Evolutionary conservation across 2,329 filamentous ascomycete genomes (phyloP), one percentile per base, ranked within the genome.

Genomic region (Fusarium sp.): DNA sequence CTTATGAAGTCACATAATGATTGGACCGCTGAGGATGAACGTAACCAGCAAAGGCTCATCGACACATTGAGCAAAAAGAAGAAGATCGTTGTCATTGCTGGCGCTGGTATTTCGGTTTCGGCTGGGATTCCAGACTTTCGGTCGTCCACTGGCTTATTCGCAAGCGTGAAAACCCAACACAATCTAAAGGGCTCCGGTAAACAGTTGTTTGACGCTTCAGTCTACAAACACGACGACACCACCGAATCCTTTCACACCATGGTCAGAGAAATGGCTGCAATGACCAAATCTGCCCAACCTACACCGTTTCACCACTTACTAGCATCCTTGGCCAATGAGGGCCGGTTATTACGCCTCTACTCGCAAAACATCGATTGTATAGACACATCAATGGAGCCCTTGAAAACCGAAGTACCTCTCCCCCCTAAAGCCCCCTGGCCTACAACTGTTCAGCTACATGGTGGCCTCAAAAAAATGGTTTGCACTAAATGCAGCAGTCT

Each of bases 71-170:
- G 92, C 76, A 94, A 92, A 77, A 96, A 96, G 85, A 93, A 95
- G 83, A 98, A 97, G 84, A 97, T 99, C 78, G 94, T 99, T 34
- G 93, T 98, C 54, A 92, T 99, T 79, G 96, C 95, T 49, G 96
- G 96, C 63, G 96, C 96, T 70, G 96, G 96, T 68, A 99, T 99
- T 76, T 98, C 96, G 42, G 96, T 98, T 54, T 95, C 95, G 57
- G 95, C 96, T 73, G 96, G 96, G 69, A 97, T 99, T 76, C 96
- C 96, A 75, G 96, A 99, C 80, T 99, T 99, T 77, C 93, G 96
- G 72, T 99, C 96, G 8, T 91, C 93, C 14, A 91, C 90, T 63
- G 96, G 96, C 53, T 88, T 99, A 5, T 99, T 99, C 82, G 92
- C 90, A 63, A 92, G 92, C 20, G 86, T 97, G 27, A 92, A 93